These are phyloP conservation scores for Penicillium decumbens DNA, from an alignment of 2,329 filamentous ascomycete genomes.

Conservation along the genomic window DNA sequence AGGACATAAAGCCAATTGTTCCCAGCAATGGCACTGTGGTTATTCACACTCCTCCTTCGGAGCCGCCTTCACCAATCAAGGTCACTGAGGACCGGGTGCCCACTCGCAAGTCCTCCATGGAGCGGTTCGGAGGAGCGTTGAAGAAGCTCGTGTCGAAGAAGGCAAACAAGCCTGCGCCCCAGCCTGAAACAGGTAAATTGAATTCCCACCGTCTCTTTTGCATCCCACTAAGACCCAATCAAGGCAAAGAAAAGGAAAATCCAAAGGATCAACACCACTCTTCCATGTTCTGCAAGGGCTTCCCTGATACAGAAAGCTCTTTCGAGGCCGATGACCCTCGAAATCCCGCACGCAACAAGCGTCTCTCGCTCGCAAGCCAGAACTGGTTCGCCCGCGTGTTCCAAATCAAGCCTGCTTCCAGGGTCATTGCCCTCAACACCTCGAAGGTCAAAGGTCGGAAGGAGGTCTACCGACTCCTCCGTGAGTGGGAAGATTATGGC, in stretches of 20 bases:
- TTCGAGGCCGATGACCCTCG: conserved; percentile 15
- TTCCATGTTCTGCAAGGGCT: conserved; percentile 12
- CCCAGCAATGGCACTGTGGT: conserved; percentile 26
- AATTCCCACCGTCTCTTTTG: background rate
- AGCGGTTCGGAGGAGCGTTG: conserved; percentile 42
- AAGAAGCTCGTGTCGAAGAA: conserved; percentile 52
- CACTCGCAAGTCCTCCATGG: conserved; percentile 21
- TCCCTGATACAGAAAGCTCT: conserved; percentile 16
- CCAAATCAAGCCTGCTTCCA: conserved; percentile 76
- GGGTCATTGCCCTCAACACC: conserved; percentile 69
- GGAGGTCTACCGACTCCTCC: conserved; percentile 69
- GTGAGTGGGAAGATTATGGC: conserved; percentile 78
- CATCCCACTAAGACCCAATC: background rate
- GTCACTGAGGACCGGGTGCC: conserved; percentile 6
- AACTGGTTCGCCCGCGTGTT: conserved; percentile 89
- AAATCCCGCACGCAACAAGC: conserved; percentile 13
- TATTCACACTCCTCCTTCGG: conserved; percentile 24
- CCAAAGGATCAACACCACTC: conserved; percentile 5
- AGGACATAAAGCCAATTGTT: conserved; percentile 23
- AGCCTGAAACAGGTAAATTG: conserved; percentile 39
- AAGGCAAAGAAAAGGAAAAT: conserved; percentile 3
- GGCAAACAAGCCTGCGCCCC: conserved; percentile 32
- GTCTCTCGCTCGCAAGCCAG: conserved; percentile 45
- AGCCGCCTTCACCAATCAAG: background rate
- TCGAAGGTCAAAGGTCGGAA: conserved; percentile 69